Evolutionary conservation across 495 filamentous ascomycete species (phyloP).

Genomic region (Viridothelium virens): DNA sequence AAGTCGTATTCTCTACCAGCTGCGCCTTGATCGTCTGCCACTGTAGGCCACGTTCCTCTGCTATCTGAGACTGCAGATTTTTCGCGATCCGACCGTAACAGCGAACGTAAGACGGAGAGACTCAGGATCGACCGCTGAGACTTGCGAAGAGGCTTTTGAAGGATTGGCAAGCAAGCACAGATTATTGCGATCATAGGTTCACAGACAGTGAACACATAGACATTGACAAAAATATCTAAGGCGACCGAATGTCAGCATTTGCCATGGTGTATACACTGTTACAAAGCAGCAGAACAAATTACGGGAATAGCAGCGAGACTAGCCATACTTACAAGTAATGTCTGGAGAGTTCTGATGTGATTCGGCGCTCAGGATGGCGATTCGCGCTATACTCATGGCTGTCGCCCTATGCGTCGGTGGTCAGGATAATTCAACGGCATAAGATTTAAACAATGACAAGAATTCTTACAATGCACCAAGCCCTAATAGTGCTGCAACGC

Average conservation of each 20-base stretch:
- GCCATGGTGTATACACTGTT: background rate
- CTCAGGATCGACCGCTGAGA: background rate
- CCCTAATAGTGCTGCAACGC: background rate
- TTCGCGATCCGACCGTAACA: background rate
- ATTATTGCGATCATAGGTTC: conserved; percentile 6
- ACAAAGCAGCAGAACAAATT: background rate
- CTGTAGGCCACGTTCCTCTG: background rate
- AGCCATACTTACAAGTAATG: background rate
- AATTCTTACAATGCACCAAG: background rate
- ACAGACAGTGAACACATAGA: conserved; percentile 1
- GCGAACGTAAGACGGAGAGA: background rate
- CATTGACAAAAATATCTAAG: background rate
- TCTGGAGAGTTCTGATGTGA: background rate
- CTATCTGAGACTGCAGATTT: background rate
- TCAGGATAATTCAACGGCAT: background rate
- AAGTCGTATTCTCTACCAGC: background rate
- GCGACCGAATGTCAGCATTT: background rate
- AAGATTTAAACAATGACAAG: background rate
- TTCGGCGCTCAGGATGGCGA: background rate
- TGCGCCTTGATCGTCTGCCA: background rate
- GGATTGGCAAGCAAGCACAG: conserved; percentile 4
- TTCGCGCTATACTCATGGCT: background rate
- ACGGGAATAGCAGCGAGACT: background rate
- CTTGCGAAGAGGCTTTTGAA: conserved; percentile 1
- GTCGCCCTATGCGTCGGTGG: background rate